Base-by-base conservation (phyloP, 2,329 filamentous ascomycete genomes). In the Beauveria pseudobassiana region DNA sequence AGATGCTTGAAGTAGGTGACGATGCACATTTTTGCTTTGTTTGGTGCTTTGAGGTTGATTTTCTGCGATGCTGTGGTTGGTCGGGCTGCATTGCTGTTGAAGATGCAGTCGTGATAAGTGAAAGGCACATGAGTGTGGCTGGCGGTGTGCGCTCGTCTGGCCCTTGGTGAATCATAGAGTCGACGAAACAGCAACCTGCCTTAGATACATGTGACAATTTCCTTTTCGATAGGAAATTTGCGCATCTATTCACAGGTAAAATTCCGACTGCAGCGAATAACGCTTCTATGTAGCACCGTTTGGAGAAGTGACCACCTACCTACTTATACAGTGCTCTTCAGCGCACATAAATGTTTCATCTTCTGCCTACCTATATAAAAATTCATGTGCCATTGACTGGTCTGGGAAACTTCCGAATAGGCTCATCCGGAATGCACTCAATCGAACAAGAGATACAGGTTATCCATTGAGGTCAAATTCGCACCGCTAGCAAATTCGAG, bases 1-100 rank as follows among this genome's bases (percentile, higher is more conserved):
- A 76, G 77, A 69, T 81, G 78, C 62, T 74, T 73, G 70, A 77
- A 82, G 70, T 79, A 78, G 28, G 72, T 76, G n/a, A 78, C 74
- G 20, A 67, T 65, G 69, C 81, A 84, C 81, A 84, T 83, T 48
- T 30, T 43, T 16, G 22, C 9, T 26, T 16, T 24, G 18, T 46
- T 43, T 38, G n/a, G 3, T 43, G 16, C 42, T 42, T 28, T 26
- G 5, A 1, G 3, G 4, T 45, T 55, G 7, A 12, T 26, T 10
- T 34, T 45, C 30, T 46, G 34, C 18, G 5, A 43, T 43, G 34
- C 20, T 22, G n/a, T 45, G 24, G 53, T 18, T 12, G 40, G 30
- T 30, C 12, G 30, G 30, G 12, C 45, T 26, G 45, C 22, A 14
- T 16, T 20, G 45, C 45, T 48, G 14, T 48, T 48, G 45, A 48